Evolutionary conservation across 2,329 filamentous ascomycete species (phyloP), one percentile per base, ranked within the genome.

Genomic region (Aspergillus persii): DNA sequence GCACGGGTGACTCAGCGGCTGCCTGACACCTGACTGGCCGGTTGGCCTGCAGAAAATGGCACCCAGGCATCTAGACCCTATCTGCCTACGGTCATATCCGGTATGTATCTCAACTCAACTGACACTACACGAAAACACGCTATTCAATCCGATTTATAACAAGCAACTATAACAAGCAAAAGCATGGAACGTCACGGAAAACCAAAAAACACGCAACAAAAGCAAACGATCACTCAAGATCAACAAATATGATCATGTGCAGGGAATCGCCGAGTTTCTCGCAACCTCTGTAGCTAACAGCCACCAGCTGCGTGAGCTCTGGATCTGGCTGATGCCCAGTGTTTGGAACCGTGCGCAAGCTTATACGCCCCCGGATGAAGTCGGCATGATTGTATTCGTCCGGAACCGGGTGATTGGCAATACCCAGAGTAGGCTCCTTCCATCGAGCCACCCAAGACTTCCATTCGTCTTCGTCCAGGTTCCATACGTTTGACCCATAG

Each of bases 1-100:
- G 12, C 12, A 8, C 8, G 30, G 23, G 46, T 70, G 66, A 69
- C 68, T 70, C 65, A 70, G 68, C 67, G 9, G 29, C 50, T 23
- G 18, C 31, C 39, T 26, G 30, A 27, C 44, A 47, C 26, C 44
- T 47, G 18, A 23, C 31, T 23, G 18, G 18, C 18, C 18, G 18
- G 18, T 23, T 23, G 18, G 18, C 18, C 18, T 23, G 18, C 18
- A 23, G 18, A 23, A 23, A 23, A 23, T 23, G 18, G 18, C 18
- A 23, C 18, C 18, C 18, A 23, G 18, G 18, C 18, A 23, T 23
- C 18, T 23, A 23, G 18, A 23, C 18, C 18, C 18, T 23, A 23
- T 23, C 18, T 23, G 18, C 18, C 18, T 23, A 23, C 18, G 18
- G 18, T 23, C 18, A 23, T 23, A 23, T 23, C 18, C 18, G 18